Conservation (phyloP, 495 filamentous ascomycete genomes). For the Chaetomium fimeti region DNA sequence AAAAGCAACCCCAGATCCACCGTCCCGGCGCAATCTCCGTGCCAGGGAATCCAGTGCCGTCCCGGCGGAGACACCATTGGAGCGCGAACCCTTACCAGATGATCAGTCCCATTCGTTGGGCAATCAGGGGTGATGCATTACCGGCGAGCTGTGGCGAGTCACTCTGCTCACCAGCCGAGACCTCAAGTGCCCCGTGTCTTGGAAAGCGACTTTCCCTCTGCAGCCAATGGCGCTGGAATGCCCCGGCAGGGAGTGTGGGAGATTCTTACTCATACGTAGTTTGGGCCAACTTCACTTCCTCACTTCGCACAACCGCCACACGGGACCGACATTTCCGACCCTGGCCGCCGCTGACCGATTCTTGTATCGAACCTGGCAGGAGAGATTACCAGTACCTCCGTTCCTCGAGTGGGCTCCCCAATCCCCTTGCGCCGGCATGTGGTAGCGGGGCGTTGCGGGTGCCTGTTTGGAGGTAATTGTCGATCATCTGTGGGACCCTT, state of each 20-base stretch:
- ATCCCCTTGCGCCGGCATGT: neutral
- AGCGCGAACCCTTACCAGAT: neutral
- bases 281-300: neutral
- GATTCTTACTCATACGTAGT: neutral
- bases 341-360: neutral
- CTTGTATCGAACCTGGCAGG: neutral
- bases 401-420: neutral
- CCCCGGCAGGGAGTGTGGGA: neutral
- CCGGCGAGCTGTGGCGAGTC: neutral
- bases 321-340: slow-evolving; percentile 2
- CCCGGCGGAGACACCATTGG: slow-evolving; percentile 1
- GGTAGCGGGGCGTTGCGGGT: neutral
- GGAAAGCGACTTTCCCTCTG: neutral
- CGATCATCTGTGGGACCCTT: neutral
- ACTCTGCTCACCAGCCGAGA: neutral
- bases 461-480: neutral
- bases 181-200: neutral
- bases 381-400: too few species aligned
- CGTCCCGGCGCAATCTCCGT: slow-evolving; percentile 6
- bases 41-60: slow-evolving; percentile 19
- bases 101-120: neutral
- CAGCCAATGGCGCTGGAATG: neutral
- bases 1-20: slow-evolving; percentile 24
- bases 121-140: slow-evolving; percentile 1
- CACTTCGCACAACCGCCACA: neutral